These are phyloP conservation scores for Curvularia spicifera DNA, from an alignment of 2,329 filamentous ascomycete species.

Conservation along the genomic window DNA sequence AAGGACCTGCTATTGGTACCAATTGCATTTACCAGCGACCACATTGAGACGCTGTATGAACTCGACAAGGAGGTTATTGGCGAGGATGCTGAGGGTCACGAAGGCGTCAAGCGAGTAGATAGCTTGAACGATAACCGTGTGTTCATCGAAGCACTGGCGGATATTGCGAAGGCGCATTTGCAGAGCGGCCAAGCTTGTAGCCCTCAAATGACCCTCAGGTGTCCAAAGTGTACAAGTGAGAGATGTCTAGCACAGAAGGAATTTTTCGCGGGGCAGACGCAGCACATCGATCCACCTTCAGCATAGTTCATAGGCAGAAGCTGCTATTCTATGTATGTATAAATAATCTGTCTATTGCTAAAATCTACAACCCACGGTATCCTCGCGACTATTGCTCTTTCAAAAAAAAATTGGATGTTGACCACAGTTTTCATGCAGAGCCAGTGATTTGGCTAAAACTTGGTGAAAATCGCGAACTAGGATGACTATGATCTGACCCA, in stretches of 20 bases:
- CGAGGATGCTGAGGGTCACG: conserved; percentile 66
- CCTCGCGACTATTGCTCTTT: too few relatives aligned
- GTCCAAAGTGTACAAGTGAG: conserved; percentile 91
- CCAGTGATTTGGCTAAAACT: too few relatives aligned
- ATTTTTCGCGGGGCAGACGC: conserved; percentile 63
- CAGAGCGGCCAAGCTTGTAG: conserved; percentile 74
- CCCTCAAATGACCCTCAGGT: conserved; percentile 85
- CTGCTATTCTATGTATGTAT: too few relatives aligned
- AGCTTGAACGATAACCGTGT: conserved; percentile 88
- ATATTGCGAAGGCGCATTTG: conserved; percentile 83
- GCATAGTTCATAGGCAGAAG: too few relatives aligned
- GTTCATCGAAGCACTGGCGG: conserved; percentile 88
- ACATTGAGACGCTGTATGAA: conserved; percentile 96
- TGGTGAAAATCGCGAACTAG: too few relatives aligned
- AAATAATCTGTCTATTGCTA: too few relatives aligned
- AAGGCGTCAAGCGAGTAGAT: conserved; percentile 80
- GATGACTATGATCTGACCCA: too few relatives aligned
- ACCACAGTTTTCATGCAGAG: too few relatives aligned
- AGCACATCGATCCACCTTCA: conserved; percentile 23
- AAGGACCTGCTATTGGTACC: conserved; percentile 91
- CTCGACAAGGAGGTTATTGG: conserved; percentile 94
- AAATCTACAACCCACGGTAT: too few relatives aligned
- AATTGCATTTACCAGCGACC: conserved; percentile 97
- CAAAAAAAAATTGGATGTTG: too few relatives aligned
- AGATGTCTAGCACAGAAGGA: conserved; percentile 79